These are phyloP conservation scores for Emmonsiellopsis sp. DNA, from an alignment of 2,329 filamentous ascomycete genomes.

Conservation along the genomic window DNA sequence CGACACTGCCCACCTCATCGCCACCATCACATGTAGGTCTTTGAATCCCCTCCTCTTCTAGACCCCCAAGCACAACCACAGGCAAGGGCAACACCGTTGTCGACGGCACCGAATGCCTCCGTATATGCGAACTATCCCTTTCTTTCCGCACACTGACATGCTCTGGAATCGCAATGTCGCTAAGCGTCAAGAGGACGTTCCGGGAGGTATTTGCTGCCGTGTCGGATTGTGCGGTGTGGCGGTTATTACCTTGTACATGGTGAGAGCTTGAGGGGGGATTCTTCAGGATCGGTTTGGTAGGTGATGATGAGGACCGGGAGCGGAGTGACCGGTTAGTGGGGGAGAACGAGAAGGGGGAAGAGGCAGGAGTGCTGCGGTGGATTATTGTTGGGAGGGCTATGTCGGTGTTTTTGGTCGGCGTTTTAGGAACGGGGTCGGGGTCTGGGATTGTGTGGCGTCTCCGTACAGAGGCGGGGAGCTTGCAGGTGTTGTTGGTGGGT, in stretches of 20 bases:
- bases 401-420: constrained; percentile 1
- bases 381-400: not conserved
- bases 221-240: not conserved
- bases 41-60: not conserved
- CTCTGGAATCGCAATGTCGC: not conserved
- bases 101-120: not conserved
- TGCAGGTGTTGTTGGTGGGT: not conserved
- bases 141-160: not conserved
- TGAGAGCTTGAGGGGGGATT: not conserved
- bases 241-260: not conserved
- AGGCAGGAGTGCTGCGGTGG: not conserved
- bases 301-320: not conserved
- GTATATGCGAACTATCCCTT: not conserved
- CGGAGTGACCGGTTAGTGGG: not conserved
- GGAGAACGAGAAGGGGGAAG: not conserved
- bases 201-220: constrained; percentile 5
- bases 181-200: constrained; percentile 4
- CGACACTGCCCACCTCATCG: not conserved
- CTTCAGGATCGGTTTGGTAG: not conserved
- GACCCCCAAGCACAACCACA: not conserved
- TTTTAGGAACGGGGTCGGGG: not conserved
- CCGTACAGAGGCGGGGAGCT: not conserved
- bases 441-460: not conserved
- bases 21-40: not conserved
- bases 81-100: not conserved